A percentile compares a stretch with the other conserved stretches of the same genome.
Conservation (phyloP, 2,329 filamentous ascomycete genomes). For the Aspergillus sp. region DNA sequence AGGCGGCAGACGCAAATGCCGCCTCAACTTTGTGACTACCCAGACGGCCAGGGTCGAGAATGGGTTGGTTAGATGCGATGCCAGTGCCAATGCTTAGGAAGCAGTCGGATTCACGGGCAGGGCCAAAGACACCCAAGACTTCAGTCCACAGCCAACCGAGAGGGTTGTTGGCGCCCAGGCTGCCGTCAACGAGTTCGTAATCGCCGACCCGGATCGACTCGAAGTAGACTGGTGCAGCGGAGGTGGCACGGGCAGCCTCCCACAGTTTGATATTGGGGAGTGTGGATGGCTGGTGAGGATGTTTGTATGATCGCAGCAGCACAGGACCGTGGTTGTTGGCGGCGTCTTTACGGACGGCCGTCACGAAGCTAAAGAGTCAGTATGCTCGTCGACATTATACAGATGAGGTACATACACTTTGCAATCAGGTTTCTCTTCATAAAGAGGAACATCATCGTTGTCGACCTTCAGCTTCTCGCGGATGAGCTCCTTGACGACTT, state of each 20-base stretch:
- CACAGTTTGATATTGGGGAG: constrained; percentile 19
- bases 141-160: not conserved
- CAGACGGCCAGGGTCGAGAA: not conserved
- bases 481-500: not conserved
- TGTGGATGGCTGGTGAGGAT: constrained; percentile 8
- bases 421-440: not conserved
- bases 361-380: not conserved
- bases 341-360: not conserved
- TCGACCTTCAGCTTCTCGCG: not conserved
- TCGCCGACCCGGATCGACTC: constrained; percentile 31
- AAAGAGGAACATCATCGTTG: not conserved
- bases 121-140: not conserved
- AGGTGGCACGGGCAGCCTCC: constrained; percentile 40
- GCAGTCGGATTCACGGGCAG: not conserved
- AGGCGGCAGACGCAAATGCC: not conserved
- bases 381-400: no score
- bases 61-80: not conserved
- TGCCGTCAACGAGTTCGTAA: constrained; percentile 40
- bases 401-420: not conserved
- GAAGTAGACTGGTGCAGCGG: constrained; percentile 39
- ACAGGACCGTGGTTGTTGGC: not conserved
- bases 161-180: constrained; percentile 42
- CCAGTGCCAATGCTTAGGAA: not conserved
- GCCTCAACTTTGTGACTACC: not conserved
- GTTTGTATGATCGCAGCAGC: not conserved